Conservation (phyloP, 768 basidiomycete genomes). For the Naganishia randhawae region DNA sequence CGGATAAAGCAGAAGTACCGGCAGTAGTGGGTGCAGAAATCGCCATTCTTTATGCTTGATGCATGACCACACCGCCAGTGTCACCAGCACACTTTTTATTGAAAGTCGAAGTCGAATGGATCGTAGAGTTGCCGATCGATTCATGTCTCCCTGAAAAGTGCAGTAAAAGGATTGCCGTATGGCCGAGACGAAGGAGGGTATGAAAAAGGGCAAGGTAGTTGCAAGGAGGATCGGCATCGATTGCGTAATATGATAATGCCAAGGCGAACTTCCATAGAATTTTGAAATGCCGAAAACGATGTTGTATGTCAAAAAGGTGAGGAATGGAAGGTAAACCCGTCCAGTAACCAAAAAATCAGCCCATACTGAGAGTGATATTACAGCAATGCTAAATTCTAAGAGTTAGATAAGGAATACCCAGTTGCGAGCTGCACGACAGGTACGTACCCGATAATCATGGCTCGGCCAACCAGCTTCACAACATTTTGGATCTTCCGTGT, state of each 20-base stretch:
- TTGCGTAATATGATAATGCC: conserved; percentile 86
- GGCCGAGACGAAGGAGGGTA: conserved; percentile 29
- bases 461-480: not conserved
- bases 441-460: conserved; percentile 19
- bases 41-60: conserved; percentile 96
- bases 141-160: not conserved
- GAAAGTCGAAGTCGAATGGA: conserved; percentile 47
- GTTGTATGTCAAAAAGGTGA: conserved; percentile 80
- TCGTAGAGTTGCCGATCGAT: not conserved
- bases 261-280: conserved; percentile 83
- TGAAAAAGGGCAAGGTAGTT: conserved; percentile 66
- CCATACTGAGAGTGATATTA: conserved; percentile 38
- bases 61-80: conserved; percentile 66
- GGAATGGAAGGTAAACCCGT: conserved; percentile 64
- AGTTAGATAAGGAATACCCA: not conserved
- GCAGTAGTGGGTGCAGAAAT: conserved; percentile 86
- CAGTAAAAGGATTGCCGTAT: conserved; percentile 27
- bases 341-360: conserved; percentile 61
- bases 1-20: conserved; percentile 74
- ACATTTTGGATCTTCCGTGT: not conserved
- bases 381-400: conserved; percentile 25
- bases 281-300: conserved; percentile 70
- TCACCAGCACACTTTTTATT: conserved; percentile 60
- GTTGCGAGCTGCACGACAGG: not conserved
- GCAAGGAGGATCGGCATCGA: conserved; percentile 77